Percentiles rank a stretch among this genome's conserved stretches.
Conservation (phyloP, 2,329 filamentous ascomycete genomes). For the Colletotrichum filicis region DNA sequence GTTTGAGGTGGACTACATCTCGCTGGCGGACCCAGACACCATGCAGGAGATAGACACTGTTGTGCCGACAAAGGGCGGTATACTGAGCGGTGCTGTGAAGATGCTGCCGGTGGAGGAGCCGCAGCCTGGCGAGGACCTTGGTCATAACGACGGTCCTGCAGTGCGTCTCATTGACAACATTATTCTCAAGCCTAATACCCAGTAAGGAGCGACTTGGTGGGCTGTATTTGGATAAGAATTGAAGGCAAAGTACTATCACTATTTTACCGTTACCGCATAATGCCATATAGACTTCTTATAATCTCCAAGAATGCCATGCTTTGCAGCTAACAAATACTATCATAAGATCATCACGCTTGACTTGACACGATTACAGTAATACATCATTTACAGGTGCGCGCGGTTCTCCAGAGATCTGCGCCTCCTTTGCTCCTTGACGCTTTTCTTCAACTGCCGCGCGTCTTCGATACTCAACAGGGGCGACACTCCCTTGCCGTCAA, state of each 20-base stretch:
- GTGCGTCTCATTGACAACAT: constrained; percentile 97
- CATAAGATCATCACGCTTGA: constrained; percentile 30
- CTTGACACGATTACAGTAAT: constrained; percentile 29
- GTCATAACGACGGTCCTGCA: constrained; percentile 75
- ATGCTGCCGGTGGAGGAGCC: constrained; percentile 84
- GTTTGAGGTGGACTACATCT: constrained; percentile 93
- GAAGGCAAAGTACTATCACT: neutral
- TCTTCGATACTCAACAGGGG: constrained; percentile 64
- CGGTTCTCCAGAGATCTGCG: constrained; percentile 61
- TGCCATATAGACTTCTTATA: neutral
- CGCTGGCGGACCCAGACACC: constrained; percentile 85
- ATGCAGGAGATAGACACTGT: constrained; percentile 82
- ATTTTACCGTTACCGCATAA: neutral
- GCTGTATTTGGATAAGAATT: neutral
- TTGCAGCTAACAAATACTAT: neutral
- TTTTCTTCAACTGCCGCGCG: constrained; percentile 53
- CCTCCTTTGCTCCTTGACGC: constrained; percentile 57
- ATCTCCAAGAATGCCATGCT: constrained; percentile 1
- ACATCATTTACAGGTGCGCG: constrained; percentile 57
- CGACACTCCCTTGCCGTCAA: constrained; percentile 51
- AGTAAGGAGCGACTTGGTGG: neutral
- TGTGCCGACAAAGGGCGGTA: constrained; percentile 77
- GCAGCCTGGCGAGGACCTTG: constrained; percentile 78
- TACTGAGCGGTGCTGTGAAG: constrained; percentile 90
- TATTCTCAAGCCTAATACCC: constrained; percentile 64